phyloP scores from a whole-genome alignment of 2,329 filamentous ascomycete genomes.

The Apiospora phragmitis region DNA sequence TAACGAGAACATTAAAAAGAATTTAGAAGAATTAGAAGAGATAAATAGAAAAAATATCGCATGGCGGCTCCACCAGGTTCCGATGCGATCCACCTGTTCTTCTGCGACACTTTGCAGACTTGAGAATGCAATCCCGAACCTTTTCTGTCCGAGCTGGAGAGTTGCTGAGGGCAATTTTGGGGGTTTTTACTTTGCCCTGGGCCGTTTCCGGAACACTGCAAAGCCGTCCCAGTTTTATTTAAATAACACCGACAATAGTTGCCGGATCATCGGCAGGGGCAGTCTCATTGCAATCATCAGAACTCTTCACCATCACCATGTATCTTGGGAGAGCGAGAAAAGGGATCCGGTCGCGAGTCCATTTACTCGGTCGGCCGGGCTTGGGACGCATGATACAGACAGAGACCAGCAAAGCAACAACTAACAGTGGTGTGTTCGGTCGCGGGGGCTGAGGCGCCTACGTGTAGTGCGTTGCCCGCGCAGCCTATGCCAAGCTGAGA shows the following conservation, averaged over 20 bases:
- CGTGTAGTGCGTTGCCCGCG: not conserved
- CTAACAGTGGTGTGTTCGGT: not conserved
- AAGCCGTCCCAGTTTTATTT: not conserved
- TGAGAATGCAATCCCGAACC: constrained; percentile 7
- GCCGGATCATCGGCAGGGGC: not conserved
- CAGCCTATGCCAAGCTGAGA: not conserved
- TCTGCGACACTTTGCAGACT: not conserved
- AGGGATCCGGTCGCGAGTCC: not conserved
- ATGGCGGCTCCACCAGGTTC: constrained; percentile 1
- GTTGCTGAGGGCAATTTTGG: not conserved
- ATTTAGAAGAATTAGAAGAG: not conserved
- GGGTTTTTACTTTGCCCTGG: not conserved
- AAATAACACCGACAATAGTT: constrained; percentile 7
- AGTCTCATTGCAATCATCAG: not conserved
- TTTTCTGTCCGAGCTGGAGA: not conserved
- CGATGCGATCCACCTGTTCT: constrained; percentile 7
- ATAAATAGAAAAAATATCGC: not conserved
- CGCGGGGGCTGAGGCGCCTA: not conserved
- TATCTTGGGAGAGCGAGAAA: not conserved
- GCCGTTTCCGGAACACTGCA: constrained; percentile 2
- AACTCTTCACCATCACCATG: no score
- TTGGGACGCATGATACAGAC: not conserved
- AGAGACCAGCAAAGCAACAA: not conserved
- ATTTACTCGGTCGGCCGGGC: not conserved
- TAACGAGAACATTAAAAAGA: not conserved